Evolutionary conservation across 495 filamentous ascomycete genomes (phyloP), one percentile per base, ranked within the genome.

Genomic region (Rhizodiscina lignyota): DNA sequence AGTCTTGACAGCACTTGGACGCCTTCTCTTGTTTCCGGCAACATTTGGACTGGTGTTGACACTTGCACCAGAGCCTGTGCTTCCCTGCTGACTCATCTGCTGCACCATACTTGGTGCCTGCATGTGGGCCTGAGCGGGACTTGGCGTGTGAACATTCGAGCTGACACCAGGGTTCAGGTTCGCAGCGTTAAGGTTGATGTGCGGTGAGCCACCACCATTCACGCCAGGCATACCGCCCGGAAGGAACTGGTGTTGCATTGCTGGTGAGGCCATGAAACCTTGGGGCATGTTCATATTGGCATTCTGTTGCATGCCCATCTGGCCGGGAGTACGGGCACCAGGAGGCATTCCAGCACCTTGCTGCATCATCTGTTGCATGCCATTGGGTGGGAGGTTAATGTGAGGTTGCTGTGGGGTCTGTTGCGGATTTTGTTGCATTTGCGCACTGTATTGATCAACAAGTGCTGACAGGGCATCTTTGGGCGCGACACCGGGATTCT

Each of bases 21-120:
- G 62, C 37, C 85, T 66, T 39, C 83, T 72, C 58, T 89, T 86
- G 50, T 76, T 79, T 6, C 36, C 30, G 31, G 67, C 74, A 21
- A 76, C 72, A 36, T 77, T 79, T 6, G 85, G 85, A 35, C 83
- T 91, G 2, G 85, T 87, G 50, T 82, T 91, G 4, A 80, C 77
- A 44, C 79, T 86, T 2, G 73, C 72, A 1, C 68, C 78, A n/a
- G 67, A 77, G 39, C 62, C 64, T 38, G 63, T 68, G 30, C 66
- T 63, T 20, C 76, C 75, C 45, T 80, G 76, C 52, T 81, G 75
- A 44, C 74, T 81, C n/a, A n/a, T n/a, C 38, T 74, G 78, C 42
- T 80, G 77, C 21, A 72, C 64, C 73, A 92, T 86, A 19, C 67
- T 67, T 3, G 72, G 68, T 32, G 70, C 70, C 40, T 67, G 67